Base-by-base conservation (phyloP, 768 basidiomycete genomes). In the Boletus sp. region DNA sequence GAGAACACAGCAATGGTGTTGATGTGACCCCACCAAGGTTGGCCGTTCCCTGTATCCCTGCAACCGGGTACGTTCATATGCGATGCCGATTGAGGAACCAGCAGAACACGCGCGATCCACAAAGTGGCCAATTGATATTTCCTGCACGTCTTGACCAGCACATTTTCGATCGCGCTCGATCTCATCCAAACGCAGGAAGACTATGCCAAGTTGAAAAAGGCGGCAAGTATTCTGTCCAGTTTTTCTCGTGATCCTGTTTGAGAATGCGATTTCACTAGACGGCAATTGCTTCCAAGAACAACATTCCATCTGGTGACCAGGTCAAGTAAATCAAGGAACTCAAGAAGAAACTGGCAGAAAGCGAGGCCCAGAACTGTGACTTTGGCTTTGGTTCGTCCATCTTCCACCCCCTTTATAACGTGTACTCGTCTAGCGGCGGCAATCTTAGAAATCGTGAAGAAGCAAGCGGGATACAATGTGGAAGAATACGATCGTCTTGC, bases 131-230 rank as follows among this genome's bases (percentile, higher is more conserved):
- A 71, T 81, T n/a, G n/a, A n/a, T n/a, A n/a, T n/a, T n/a, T n/a
- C n/a, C n/a, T n/a, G 94, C 54, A 96, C 55, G 87, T 96, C 63
- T 85, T 98, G 63, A 89, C 94, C 2, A 87, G 95, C 64, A 91
- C 90, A 5, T 98, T 97, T 78, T 87, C 87, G 71, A 90, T 24
- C 24, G 24, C 3, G 2, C 24, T 24, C 24, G 24, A 24, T 24
- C 24, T n/a, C n/a, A n/a, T n/a, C n/a, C n/a, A n/a, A n/a, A n/a
- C n/a, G n/a, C n/a, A n/a, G n/a, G n/a, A n/a, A n/a, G n/a, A n/a
- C n/a, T 98, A 92, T 67, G 85, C 84, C 18, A 86, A 89, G 64
- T 71, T 98, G 57, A 94, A 95, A 78, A 80, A 86, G 64, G 73
- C 76, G 58, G 82, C 76, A 54, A 52, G 63, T 57, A 9, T 17